A percentile compares a stretch with the other conserved stretches of the same genome.
phyloP scores from a whole-genome alignment of 2,329 filamentous ascomycete genomes.

The Neopestalotiopsis clavispora region DNA sequence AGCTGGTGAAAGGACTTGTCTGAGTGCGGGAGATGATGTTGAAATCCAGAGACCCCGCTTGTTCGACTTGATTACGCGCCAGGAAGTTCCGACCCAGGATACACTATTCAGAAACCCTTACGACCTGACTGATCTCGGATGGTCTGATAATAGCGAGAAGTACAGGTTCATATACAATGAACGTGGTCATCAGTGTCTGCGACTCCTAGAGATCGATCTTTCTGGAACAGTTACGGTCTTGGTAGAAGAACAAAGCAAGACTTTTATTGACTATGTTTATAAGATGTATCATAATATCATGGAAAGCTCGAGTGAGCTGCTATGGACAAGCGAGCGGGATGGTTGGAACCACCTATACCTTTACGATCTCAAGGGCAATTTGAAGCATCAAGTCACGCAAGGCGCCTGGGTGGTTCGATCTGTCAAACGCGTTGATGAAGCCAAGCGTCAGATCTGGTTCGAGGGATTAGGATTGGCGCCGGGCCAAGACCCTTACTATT shows the following conservation, averaged over 20 bases:
- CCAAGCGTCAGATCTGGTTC: conserved; percentile 7
- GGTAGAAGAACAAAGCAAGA: conserved; percentile 8
- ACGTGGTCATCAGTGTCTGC: conserved; percentile 8
- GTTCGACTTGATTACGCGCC: neutral
- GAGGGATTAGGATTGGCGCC: conserved; percentile 4
- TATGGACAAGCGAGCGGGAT: conserved; percentile 11
- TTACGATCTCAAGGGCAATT: conserved; percentile 1
- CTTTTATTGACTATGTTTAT: conserved; percentile 2
- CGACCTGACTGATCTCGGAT: conserved; percentile 1
- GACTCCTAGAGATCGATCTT: neutral
- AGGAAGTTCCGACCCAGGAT: conserved; percentile 2
- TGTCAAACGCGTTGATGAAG: neutral
- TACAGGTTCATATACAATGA: conserved; percentile 15
- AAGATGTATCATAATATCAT: conserved; percentile 8
- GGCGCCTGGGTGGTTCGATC: neutral
- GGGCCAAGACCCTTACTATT: conserved; percentile 11
- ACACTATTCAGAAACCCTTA: conserved; percentile 4
- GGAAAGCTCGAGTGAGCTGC: neutral
- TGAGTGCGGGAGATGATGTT: neutral
- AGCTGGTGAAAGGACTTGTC: neutral
- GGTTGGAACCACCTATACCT: conserved; percentile 14
- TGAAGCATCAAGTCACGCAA: conserved; percentile 8
- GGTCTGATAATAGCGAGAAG: neutral
- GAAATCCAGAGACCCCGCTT: conserved; percentile 11
- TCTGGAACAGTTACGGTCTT: neutral